Evolutionary conservation across 2,329 filamentous ascomycete genomes (phyloP).

Genomic region (Colletotrichum neosansevieriae): DNA sequence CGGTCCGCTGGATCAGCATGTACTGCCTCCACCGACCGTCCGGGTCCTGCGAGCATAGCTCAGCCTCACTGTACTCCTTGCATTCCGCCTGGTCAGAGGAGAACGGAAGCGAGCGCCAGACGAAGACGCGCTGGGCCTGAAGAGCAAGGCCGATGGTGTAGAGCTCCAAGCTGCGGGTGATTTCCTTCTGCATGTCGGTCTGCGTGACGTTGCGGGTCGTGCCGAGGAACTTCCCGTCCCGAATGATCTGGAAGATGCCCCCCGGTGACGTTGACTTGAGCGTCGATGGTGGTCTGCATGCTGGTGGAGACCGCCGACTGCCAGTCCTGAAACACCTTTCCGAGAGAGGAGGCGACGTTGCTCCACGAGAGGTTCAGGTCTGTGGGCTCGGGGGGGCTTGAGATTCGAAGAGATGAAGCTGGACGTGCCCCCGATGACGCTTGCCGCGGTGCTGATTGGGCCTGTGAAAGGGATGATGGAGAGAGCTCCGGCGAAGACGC

Average conservation of each 20-base stretch:
- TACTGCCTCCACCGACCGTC: too few species aligned
- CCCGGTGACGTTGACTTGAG: slow-evolving; percentile 22
- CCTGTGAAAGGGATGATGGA: slow-evolving; percentile 33
- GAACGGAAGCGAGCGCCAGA: too few species aligned
- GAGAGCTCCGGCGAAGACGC: slow-evolving; percentile 31
- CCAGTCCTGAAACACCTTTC: slow-evolving; percentile 27
- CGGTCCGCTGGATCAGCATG: too few species aligned
- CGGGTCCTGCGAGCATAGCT: too few species aligned
- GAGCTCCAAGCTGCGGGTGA: too few species aligned
- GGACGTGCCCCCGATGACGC: slow-evolving; percentile 1
- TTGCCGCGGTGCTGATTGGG: slow-evolving; percentile 2
- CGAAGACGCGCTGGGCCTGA: too few species aligned
- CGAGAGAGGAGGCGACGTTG: slow-evolving; percentile 20
- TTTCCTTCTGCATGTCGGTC: slow-evolving; percentile 34
- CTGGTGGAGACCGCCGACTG: slow-evolving; percentile 18
- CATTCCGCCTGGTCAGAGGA: too few species aligned
- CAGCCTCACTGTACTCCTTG: too few species aligned
- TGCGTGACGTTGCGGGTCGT: slow-evolving; percentile 37
- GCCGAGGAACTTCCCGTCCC: slow-evolving; percentile 38
- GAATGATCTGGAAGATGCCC: slow-evolving; percentile 25
- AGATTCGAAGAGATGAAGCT: slow-evolving; percentile 23
- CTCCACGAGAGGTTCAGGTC: slow-evolving; percentile 24
- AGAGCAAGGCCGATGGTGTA: too few species aligned
- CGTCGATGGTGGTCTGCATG: slow-evolving; percentile 35
- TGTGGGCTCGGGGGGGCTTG: slow-evolving; percentile 4